Base-by-base conservation (phyloP, 1,139 yeast genomes). In the Debaryomyces subglobosus region DNA sequence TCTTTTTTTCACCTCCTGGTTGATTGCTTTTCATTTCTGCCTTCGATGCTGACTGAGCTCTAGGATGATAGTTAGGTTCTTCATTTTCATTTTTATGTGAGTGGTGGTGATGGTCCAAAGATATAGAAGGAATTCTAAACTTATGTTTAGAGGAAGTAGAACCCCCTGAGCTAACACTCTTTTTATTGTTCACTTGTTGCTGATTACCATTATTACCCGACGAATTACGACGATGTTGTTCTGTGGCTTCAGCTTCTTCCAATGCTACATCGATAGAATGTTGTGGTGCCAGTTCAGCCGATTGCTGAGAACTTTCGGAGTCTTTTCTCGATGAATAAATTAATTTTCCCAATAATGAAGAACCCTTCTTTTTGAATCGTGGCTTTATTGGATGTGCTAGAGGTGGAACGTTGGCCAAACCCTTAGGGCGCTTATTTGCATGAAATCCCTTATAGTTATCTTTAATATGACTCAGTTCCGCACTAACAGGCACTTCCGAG, bases 391-490 rank as follows among this genome's bases (percentile, higher is more conserved):
- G 84, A 18, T 76, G 80, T 10, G 68, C 57, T 40, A 78, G 67
- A 1, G 85, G 84, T 1, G 85, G 84, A 1, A 77, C 61, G 38
- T 74, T 73, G 10, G 54, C 56, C 9, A 55, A 45, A 4, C 62
- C 62, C 30, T 67, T 70, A 27, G 68, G 65, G 24, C 65, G 57
- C 33, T 67, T 67, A 37, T 69, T 67, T 37, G 71, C 72, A 56
- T 80, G 85, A 62, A 81, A 77, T 2, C 85, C 85, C 47, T 67
- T 70, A 55, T 80, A 79, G 43, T 69, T 59, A 32, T 67, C 75
- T 46, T 58, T 64, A 36, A 63, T 46, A n/a, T 44, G 16, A 23
- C 41, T 37, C 30, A 7, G 38, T 10, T 32, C 34, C 8, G 27
- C 34, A 13, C 34, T 27, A 18, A 23, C 27, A 20, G 38, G 12